Evolutionary conservation across 108 stramenopile genomes (phyloP), one percentile per base, ranked within the genome.

Genomic region (Cyclotella sp.): DNA sequence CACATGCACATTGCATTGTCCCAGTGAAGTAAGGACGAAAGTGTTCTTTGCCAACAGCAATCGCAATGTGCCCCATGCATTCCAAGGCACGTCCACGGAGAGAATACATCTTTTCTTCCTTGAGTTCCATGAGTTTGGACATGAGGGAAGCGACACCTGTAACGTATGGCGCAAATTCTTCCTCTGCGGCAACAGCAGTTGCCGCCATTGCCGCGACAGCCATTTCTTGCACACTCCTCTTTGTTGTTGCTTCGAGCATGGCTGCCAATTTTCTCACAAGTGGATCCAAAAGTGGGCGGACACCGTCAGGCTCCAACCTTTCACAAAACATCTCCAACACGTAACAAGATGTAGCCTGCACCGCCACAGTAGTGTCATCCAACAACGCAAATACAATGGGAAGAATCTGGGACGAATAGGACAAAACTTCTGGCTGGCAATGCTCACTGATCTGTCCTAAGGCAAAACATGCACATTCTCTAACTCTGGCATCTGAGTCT

Each of bases 271-370:
- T 95, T 45, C 78, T 83, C 45, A 98, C 96, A 24, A 99, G 89
- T 21, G 96, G 85, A 68, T 94, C 92, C 14, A 99, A 83, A 68
- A 97, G 69, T 5, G 97, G 97, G 43, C 93, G 87, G 58, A 99
- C 90, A 15, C 93, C 94, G 44, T 94, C 90, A 14, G 97, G 95
- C 72, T 98, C 96, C 84, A 99, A 84, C 59, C 96, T 84, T 85
- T 99, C 98, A 59, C 97, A 98, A 82, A 99, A 99, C 95, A 97
- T 98, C 85, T 99, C 98, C 75, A 99, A 85, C 7, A 99, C 97
- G 81, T 99, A 98, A 79, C 98, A 99, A 29, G 92, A 90, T 1
- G 96, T 96, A 12, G 96, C 95, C 78, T 97, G 94, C 19, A 96
- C 93, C 27, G 94, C 90, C 34, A 94, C 84, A 47, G 77, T 84